Evolutionary conservation across 2,329 filamentous ascomycete species (phyloP), one percentile per base, ranked within the genome.

Genomic region (Tolypocladium album): DNA sequence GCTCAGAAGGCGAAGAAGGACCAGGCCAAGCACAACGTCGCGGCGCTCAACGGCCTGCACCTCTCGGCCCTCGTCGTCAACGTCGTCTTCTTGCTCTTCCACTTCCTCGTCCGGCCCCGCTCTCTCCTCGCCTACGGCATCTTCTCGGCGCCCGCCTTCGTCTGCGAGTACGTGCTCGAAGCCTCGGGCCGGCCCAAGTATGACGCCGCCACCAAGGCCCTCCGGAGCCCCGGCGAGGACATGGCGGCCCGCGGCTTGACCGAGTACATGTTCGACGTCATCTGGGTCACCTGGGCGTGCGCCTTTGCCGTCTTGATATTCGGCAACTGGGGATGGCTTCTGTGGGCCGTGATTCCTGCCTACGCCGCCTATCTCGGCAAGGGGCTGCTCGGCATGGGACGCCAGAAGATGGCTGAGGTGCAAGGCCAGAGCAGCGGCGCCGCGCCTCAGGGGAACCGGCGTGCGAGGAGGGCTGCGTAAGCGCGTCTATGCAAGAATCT

Each of bases 251-350:
- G 88, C 40, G 94, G 94, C 5, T 77, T 99, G 78, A 97, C 93
- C 13, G 94, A 97, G 76, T 97, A 95, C 79, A 90, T 97, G 88
- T 99, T 96, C 82, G 94, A 99, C 76, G 84, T 96, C 57, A 79
- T 96, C 58, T 97, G 96, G 84, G 91, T 96, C 77, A 97, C 92
- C 0, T 97, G 92, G 87, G 86, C 84, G 13, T 89, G 87, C 59
- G 78, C 90, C 47, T 75, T 87, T 11, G 73, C 88, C n/a, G 92
- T 88, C 17, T 82, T 88, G 20, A 64, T 96, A 36, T 83, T 93
- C 56, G 94, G 94, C 4, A 92, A 97, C 72, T 88, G 88, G 77
- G 89, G 77, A 17, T 85, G 82, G 82, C 70, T 83, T 24, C 66
- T 84, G 13, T 85, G 81, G 81, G 68, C 75, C 20, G 69, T 79